A percentile compares a stretch with the other conserved stretches of the same genome.
phyloP scores from a whole-genome alignment of 2,329 filamentous ascomycete species.

The Parascedosporium putredinis region DNA sequence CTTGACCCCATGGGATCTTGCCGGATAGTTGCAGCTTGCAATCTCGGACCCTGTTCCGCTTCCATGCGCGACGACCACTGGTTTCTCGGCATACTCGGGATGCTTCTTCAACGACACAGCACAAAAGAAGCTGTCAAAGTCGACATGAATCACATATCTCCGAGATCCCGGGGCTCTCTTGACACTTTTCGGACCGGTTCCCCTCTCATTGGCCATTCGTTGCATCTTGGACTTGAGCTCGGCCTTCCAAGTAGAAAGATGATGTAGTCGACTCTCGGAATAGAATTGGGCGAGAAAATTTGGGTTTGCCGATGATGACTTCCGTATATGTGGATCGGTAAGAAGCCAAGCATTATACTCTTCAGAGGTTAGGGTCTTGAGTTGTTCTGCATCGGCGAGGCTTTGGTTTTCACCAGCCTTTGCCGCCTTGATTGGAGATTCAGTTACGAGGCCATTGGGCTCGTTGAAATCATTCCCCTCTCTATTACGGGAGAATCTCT shows the following conservation, averaged over 20 bases:
- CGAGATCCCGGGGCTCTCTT: constrained; percentile 52
- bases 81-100: constrained; percentile 67
- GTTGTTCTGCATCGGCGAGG: neutral
- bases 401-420: no score
- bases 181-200: constrained; percentile 28
- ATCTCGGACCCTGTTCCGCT: constrained; percentile 83
- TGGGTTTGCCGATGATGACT: constrained; percentile 85
- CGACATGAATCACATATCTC: constrained; percentile 85
- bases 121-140: constrained; percentile 98
- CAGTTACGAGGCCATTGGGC: no score
- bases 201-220: constrained; percentile 62
- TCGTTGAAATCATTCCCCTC: no score
- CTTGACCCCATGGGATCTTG: constrained; percentile 74
- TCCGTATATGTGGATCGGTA: constrained; percentile 73
- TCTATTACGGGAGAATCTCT: no score
- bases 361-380: constrained; percentile 72
- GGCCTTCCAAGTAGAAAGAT: constrained; percentile 93
- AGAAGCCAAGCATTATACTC: constrained; percentile 84
- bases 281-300: constrained; percentile 93
- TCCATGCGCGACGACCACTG: constrained; percentile 82
- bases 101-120: constrained; percentile 74
- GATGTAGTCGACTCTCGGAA: constrained; percentile 86
- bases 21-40: constrained; percentile 93
- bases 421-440: neutral
- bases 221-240: constrained; percentile 86